phyloP scores from a whole-genome alignment of 164 flowering plant species.

The Berberis vulgaris region DNA sequence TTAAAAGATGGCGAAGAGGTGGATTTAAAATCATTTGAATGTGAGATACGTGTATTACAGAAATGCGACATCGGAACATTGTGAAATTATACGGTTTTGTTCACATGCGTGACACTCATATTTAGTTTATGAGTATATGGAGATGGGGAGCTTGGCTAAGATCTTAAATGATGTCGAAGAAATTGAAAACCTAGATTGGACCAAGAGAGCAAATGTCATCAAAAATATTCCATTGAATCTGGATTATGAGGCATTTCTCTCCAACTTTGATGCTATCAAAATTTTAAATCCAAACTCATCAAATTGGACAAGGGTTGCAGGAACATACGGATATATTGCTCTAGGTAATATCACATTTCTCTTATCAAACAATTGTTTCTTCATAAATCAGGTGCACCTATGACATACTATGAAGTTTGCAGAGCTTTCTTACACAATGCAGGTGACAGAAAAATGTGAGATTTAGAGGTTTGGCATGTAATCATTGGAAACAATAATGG shows the following conservation, averaged over 20 bases:
- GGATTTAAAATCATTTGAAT: background rate
- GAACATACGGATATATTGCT: conserved; percentile 3
- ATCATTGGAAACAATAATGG: no score
- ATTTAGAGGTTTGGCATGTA: conserved; percentile 2
- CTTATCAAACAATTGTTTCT: background rate
- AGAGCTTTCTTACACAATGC: background rate
- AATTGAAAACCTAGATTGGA: background rate
- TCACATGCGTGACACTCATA: background rate
- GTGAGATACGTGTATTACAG: background rate
- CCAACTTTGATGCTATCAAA: background rate
- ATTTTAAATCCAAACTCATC: conserved; percentile 1
- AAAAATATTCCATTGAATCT: background rate
- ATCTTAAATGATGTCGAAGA: background rate
- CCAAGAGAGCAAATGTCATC: background rate
- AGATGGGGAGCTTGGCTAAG: background rate
- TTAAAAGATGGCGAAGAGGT: background rate
- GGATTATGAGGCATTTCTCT: background rate
- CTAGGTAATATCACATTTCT: background rate
- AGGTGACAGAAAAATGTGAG: conserved; percentile 2
- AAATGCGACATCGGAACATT: conserved; percentile 2
- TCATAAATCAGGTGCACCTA: background rate
- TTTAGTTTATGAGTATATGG: conserved; percentile 1
- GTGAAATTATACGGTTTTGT: conserved; percentile 1
- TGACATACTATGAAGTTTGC: background rate
- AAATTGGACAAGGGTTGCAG: background rate